phyloP scores from a whole-genome alignment of 257 asterid genomes.

The Solanum tarijense region DNA sequence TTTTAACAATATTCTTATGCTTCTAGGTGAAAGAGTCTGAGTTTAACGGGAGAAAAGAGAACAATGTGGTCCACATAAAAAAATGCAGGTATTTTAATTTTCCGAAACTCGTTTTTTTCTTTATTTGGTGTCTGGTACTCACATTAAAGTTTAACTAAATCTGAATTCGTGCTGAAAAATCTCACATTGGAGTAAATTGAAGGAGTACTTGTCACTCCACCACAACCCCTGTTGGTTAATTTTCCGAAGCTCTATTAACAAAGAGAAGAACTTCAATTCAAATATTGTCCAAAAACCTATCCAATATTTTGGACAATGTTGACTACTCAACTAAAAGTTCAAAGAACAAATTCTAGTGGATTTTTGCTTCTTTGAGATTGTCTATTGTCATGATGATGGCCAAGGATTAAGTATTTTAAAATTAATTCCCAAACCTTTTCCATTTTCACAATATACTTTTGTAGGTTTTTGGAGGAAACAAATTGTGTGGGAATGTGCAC shows the following conservation, averaged over 20 bases:
- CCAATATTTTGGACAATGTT: not conserved
- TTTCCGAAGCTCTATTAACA: not conserved
- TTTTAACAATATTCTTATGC: not conserved
- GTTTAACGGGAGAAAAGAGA: conserved; percentile 52
- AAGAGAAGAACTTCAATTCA: not conserved
- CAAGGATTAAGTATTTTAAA: not conserved
- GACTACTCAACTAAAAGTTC: not conserved
- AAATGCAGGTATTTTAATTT: conserved; percentile 70
- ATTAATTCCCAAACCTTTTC: not conserved
- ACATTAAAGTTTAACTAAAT: not conserved
- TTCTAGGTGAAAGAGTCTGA: conserved; percentile 68
- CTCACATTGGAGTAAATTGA: too few relatives aligned
- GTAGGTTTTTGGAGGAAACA: conserved; percentile 83
- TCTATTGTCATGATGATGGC: not conserved
- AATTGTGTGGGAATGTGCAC: conserved; percentile 97
- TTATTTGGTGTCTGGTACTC: too few relatives aligned
- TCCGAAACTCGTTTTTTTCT: too few relatives aligned
- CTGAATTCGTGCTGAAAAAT: rapidly evolving
- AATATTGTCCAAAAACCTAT: not conserved
- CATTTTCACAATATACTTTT: not conserved
- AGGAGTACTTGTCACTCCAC: not conserved
- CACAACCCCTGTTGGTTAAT: not conserved
- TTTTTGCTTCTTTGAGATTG: not conserved
- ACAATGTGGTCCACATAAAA: conserved; percentile 61
- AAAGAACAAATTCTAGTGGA: not conserved